These are phyloP conservation scores for Gossypioides kirkii DNA, from an alignment of 345 rosid species.

Conservation along the genomic window DNA sequence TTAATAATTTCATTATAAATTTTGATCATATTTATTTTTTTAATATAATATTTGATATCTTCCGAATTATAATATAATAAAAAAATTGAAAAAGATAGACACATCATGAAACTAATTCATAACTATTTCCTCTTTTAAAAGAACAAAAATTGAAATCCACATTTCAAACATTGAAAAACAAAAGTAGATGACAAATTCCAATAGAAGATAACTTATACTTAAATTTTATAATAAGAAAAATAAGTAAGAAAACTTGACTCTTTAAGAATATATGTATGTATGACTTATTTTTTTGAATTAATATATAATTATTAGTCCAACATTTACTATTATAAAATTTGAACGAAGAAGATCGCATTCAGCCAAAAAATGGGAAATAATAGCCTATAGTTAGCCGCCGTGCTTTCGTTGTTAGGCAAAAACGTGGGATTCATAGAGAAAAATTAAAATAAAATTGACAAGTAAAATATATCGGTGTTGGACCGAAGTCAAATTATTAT, in stretches of 20 bases:
- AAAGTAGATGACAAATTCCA: too few species aligned
- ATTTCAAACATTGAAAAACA: too few species aligned
- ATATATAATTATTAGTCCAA: neutral
- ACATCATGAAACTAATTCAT: too few species aligned
- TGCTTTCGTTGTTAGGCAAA: neutral
- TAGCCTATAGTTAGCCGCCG: neutral
- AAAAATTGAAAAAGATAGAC: too few species aligned
- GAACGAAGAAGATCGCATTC: neutral
- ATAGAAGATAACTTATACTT: too few species aligned
- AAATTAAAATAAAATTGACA: too few species aligned
- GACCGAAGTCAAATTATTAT: too few species aligned
- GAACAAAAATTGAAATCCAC: too few species aligned
- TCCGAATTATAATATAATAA: too few species aligned
- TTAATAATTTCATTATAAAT: too few species aligned
- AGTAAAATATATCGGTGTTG: neutral
- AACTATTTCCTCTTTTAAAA: too few species aligned
- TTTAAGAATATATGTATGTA: neutral
- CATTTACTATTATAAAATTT: neutral
- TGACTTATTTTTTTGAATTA: neutral
- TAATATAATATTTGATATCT: too few species aligned
- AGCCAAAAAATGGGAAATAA: neutral
- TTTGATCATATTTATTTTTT: fast-evolving
- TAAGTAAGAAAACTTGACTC: neutral
- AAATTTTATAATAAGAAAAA: neutral
- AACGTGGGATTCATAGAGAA: neutral